Base-by-base conservation (phyloP, 1,284 basidiomycete genomes). In the Sporisorium scitamineum region DNA sequence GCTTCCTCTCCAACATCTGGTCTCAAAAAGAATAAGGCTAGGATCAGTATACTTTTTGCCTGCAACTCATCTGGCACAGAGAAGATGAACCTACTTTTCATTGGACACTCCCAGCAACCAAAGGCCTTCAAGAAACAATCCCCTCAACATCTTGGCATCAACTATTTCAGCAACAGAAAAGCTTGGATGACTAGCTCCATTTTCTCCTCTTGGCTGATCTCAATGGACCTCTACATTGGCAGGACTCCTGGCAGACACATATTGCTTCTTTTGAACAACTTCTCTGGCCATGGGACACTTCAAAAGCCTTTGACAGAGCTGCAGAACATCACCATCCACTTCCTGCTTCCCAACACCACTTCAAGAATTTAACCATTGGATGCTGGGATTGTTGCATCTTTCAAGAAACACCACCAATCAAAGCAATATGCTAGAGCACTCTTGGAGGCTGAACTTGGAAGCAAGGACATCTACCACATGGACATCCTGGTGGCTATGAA, bases 231-330 rank as follows among this genome's bases (percentile, higher is more conserved):
- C 31, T 20, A 52, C n/a, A 52, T 52, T 52, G 51, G 31, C 5
- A 3, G 14, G 51, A 37, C 51, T 34, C 51, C 51, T 52, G 51
- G 51, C n/a, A 52, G 51, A 24, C 51, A 52, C 4, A 52, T 52
- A 8, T n/a, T 52, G 31, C 51, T 52, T 34, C 51, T 52, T 6
- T 34, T 52, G 51, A 32, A 52, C 51, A 52, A 52, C 32, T 52
- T 52, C 32, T 20, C 29, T 18, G 51, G 29, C 32, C 51, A 52
- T 52, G 51, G 51, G 22, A 34, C 32, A 31, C 16, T 13, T 32
- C n/a, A 34, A 37, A 34, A 52, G n/a, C 51, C 51, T 11, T 32
- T 52, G 29, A 37, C 51, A 34, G n/a, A 37, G 51, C 51, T 52
- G 51, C 51, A 52, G 13, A 52, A 52, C 44, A 45, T 45, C 44